These are phyloP conservation scores for Aspergillus phoenicis DNA, from an alignment of 2,329 filamentous ascomycete species.

Conservation along the genomic window DNA sequence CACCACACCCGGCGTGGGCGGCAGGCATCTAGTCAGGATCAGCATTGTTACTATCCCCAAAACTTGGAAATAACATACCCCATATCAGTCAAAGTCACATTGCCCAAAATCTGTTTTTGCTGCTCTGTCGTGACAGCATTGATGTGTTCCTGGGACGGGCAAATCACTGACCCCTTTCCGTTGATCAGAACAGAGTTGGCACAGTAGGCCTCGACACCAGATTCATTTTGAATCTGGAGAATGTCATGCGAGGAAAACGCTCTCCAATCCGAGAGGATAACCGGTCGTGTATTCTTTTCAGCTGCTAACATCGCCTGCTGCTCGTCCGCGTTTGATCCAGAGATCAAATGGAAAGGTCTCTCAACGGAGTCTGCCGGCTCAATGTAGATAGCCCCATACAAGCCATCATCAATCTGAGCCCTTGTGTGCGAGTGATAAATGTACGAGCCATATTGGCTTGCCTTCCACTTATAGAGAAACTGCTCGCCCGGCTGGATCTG, in stretches of 20 bases:
- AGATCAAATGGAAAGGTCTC: constrained; percentile 33
- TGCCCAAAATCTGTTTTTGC: constrained; percentile 21
- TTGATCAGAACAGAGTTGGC: constrained; percentile 65
- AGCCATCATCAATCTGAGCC: constrained; percentile 62
- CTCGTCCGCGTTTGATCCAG: constrained; percentile 33
- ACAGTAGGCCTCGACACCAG: constrained; percentile 52
- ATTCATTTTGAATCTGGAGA: constrained; percentile 31
- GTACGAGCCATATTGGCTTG: constrained; percentile 60
- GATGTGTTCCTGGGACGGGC: constrained; percentile 25
- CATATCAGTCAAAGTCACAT: constrained; percentile 30
- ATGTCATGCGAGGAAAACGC: constrained; percentile 56
- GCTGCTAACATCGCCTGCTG: constrained; percentile 52
- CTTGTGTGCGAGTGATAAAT: constrained; percentile 64
- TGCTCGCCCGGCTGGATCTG: constrained; percentile 52
- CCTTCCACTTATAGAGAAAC: constrained; percentile 60
- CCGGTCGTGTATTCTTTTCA: constrained; percentile 49
- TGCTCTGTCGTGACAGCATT: constrained; percentile 37
- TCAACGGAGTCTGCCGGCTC: constrained; percentile 27
- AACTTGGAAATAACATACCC: constrained; percentile 21
- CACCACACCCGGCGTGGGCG: constrained; percentile 20
- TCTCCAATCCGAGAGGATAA: constrained; percentile 61
- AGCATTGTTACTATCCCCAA: neutral
- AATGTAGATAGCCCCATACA: constrained; percentile 61
- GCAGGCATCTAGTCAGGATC: constrained; percentile 27
- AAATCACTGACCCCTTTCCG: constrained; percentile 50